Percentiles rank a stretch among this genome's conserved stretches.
Conservation (phyloP, 2,329 filamentous ascomycete genomes). For the Arachnopeziza araneosa region DNA sequence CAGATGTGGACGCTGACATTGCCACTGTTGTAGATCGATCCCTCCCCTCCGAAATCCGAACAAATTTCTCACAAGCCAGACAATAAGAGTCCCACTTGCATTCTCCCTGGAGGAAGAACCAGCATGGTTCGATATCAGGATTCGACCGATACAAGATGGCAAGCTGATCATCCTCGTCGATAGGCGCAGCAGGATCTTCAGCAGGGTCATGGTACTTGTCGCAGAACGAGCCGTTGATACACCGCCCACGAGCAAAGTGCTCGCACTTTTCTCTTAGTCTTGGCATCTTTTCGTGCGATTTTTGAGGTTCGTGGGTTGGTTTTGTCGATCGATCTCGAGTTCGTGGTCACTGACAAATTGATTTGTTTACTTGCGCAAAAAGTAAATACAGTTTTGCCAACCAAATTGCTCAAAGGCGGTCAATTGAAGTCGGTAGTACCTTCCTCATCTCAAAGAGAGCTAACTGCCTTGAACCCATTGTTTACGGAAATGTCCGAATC, state of each 20-base stretch:
- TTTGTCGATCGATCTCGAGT: no score
- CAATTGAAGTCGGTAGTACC: no score
- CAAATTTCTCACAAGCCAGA: background rate
- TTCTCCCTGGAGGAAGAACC: background rate
- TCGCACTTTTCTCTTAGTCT: background rate
- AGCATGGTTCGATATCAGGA: background rate
- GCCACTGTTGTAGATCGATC: background rate
- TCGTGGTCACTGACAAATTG: no score
- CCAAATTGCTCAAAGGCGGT: no score
- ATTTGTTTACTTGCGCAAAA: no score
- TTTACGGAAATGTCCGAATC: no score
- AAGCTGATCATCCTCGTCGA: background rate
- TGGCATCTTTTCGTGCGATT: no score
- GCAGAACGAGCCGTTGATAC: background rate
- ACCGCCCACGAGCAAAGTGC: background rate
- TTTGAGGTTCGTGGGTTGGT: no score
- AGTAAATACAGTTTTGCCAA: no score
- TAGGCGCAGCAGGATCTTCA: background rate
- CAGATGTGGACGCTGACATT: background rate
- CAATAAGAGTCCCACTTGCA: background rate
- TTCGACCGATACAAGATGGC: background rate
- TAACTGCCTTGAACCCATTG: no score
- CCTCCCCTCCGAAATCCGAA: background rate
- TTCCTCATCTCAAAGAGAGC: no score
- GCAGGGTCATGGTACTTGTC: background rate